Conservation (phyloP, 2,329 filamentous ascomycete genomes). For the Phyllosticta citribraziliensis region DNA sequence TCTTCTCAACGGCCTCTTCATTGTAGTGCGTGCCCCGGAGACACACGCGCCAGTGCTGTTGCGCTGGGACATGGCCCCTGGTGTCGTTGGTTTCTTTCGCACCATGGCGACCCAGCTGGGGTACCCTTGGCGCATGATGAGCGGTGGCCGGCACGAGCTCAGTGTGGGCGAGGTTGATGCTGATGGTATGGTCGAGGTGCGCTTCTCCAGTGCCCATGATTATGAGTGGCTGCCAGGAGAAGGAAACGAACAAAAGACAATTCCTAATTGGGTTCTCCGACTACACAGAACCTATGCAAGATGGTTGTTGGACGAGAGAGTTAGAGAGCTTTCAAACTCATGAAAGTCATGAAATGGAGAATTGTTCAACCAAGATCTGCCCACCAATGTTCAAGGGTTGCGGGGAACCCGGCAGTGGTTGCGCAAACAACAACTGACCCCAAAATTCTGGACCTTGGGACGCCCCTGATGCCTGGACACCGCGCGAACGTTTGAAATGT, state of each 20-base stretch:
- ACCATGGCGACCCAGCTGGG: not conserved
- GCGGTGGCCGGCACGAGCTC: constrained; percentile 4
- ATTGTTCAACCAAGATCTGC: not conserved
- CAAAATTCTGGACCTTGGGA: not conserved
- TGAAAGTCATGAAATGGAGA: not conserved
- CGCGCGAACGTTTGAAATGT: not conserved
- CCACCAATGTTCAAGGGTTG: not conserved
- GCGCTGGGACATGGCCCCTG: not conserved
- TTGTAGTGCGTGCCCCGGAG: not conserved
- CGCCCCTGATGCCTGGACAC: not conserved
- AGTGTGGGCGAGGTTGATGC: not conserved
- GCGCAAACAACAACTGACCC: not conserved
- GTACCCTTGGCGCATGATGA: constrained; percentile 9
- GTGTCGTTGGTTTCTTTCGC: not conserved
- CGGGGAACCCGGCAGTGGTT: not conserved
- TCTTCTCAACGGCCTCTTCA: not conserved
- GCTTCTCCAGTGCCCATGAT: constrained; percentile 1
- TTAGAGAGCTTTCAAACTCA: not conserved
- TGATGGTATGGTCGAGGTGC: constrained; percentile 4
- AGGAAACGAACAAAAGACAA: constrained; percentile 3
- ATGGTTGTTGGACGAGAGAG: constrained; percentile 7
- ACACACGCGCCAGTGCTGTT: not conserved
- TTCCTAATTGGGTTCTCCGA: not conserved
- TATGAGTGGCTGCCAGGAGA: constrained; percentile 5
- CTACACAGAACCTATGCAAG: constrained; percentile 3